Percentiles rank a stretch among this genome's conserved stretches.
phyloP scores from a whole-genome alignment of 352 stramenopile genomes.

The Phytophthora hibernalis region DNA sequence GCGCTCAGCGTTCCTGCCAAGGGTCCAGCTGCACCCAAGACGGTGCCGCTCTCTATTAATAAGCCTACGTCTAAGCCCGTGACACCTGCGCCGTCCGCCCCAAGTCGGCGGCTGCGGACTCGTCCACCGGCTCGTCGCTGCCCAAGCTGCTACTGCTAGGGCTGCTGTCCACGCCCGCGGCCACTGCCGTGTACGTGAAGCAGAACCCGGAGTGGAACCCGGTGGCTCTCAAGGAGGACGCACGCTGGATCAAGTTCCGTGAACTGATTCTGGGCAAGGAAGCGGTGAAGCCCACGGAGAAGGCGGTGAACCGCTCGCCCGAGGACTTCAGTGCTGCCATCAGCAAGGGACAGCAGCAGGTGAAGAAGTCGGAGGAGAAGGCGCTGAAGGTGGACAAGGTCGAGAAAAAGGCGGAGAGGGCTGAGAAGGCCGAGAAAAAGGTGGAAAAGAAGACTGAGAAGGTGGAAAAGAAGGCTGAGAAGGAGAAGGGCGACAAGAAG shows the following conservation, averaged over 20 bases:
- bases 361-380: conserved; percentile 36
- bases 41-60: not conserved
- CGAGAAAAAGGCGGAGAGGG: conserved; percentile 21
- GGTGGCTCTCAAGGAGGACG: conserved; percentile 57
- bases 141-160: conserved; percentile 60
- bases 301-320: conserved; percentile 33
- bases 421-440: conserved; percentile 26
- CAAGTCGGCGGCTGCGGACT: conserved; percentile 35
- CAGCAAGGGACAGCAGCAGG: conserved; percentile 44
- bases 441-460: conserved; percentile 32
- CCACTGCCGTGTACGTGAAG: conserved; percentile 70
- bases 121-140: conserved; percentile 50
- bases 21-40: conserved; percentile 4
- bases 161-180: conserved; percentile 57
- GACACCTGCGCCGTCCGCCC: not conserved
- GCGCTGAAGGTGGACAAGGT: conserved; percentile 21
- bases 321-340: conserved; percentile 64
- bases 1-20: conserved; percentile 31
- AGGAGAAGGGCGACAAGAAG: conserved; percentile 24
- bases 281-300: not conserved
- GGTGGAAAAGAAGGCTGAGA: conserved; percentile 20
- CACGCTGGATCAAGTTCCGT: conserved; percentile 78
- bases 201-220: conserved; percentile 87
- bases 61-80: conserved; percentile 22
- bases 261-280: conserved; percentile 68